Evolutionary conservation across 1,284 basidiomycete species (phyloP).

Genomic region (Apiotrichum sp.): DNA sequence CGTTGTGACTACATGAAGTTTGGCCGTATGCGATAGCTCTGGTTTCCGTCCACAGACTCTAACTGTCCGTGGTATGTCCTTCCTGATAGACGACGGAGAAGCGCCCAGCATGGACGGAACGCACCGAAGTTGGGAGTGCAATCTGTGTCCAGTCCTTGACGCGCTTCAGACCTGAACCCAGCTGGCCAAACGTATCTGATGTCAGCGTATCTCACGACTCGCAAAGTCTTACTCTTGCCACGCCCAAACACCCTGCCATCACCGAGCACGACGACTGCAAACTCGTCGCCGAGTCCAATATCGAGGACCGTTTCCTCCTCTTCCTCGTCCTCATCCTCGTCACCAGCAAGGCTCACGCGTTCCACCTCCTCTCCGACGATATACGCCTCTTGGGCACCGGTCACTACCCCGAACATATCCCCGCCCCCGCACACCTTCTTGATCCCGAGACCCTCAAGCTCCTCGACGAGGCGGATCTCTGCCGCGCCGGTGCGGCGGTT

Average conservation of each 20-base stretch:
- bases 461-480: constrained; percentile 16
- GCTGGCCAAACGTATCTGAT: not conserved
- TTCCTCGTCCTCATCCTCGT: not conserved
- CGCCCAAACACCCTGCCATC: constrained; percentile 21
- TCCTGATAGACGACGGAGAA: no score
- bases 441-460: constrained; percentile 29
- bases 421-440: constrained; percentile 14
- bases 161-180: no score
- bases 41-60: no score
- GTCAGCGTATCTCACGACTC: constrained; percentile 6
- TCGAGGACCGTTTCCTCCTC: constrained; percentile 1
- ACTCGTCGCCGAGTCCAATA: constrained; percentile 28
- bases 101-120: no score
- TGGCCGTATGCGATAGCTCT: no score
- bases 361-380: not conserved
- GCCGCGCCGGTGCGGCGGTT: not conserved
- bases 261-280: constrained; percentile 26
- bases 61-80: no score
- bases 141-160: no score
- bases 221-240: constrained; percentile 33
- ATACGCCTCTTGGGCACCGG: not conserved
- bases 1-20: no score
- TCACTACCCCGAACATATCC: not conserved
- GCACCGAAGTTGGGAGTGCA: no score
- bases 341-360: constrained; percentile 11